Conservation (phyloP, 2,329 filamentous ascomycete species). For the Xylaria sp. region DNA sequence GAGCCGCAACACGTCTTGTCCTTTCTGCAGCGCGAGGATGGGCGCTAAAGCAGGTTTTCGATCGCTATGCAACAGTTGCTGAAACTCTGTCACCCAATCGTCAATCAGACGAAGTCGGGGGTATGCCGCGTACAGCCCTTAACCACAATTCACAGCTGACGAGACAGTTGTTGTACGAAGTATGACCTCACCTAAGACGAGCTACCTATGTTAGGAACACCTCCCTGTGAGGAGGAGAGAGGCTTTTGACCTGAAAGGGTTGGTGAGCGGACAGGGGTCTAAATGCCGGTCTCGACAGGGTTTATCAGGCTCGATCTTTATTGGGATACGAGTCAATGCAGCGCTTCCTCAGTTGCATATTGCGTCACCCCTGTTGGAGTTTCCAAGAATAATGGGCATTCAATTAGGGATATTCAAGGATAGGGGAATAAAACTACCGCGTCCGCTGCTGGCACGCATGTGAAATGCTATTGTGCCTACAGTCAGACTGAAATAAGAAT, state of each 20-base stretch:
- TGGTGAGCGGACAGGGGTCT: slow-evolving; percentile 7
- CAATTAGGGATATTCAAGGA: slow-evolving; percentile 1
- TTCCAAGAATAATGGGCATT: slow-evolving; percentile 15
- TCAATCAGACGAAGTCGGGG: slow-evolving; percentile 14
- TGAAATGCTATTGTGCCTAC: neutral
- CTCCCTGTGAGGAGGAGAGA: neutral
- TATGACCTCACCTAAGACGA: slow-evolving; percentile 14
- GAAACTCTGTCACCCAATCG: neutral
- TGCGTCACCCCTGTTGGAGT: slow-evolving; percentile 23
- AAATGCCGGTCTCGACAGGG: slow-evolving; percentile 10
- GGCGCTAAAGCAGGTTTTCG: slow-evolving; percentile 25
- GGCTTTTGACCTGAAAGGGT: slow-evolving; percentile 9
- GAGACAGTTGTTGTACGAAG: slow-evolving; percentile 2
- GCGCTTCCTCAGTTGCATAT: slow-evolving; percentile 4
- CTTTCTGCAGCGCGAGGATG: slow-evolving; percentile 10
- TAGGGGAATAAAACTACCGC: slow-evolving; percentile 28
- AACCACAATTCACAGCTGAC: no score
- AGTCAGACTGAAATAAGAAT: slow-evolving; percentile 6
- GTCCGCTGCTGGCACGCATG: slow-evolving; percentile 2
- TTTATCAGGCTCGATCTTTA: slow-evolving; percentile 7
- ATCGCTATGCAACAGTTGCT: slow-evolving; percentile 5
- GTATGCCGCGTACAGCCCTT: slow-evolving; percentile 3
- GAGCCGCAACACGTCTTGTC: slow-evolving; percentile 10
- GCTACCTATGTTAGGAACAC: neutral
- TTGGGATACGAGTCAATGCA: slow-evolving; percentile 19